Conservation (phyloP, 106 monocot species). For the Dioscorea alata region DNA sequence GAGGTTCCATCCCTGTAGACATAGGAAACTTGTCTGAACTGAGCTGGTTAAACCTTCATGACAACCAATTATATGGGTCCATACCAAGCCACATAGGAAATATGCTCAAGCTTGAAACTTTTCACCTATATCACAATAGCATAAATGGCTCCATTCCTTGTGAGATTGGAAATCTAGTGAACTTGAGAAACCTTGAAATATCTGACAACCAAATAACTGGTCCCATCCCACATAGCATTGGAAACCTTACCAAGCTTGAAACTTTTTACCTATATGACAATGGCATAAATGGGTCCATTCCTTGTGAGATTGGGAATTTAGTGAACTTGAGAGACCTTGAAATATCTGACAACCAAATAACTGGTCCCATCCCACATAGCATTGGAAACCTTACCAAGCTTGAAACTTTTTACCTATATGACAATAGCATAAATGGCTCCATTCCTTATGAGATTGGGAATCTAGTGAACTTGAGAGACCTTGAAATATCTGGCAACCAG, state of each 20-base stretch:
- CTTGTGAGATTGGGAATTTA: constrained; percentile 6
- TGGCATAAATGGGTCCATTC: constrained; percentile 3
- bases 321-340: not conserved
- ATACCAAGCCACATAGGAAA: not conserved
- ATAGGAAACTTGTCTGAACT: too few species aligned
- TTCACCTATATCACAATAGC: too few species aligned
- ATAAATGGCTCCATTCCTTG: constrained; percentile 6
- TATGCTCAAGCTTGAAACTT: too few species aligned
- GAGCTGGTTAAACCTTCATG: too few species aligned
- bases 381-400: constrained; percentile 1
- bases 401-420: not conserved
- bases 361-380: not conserved
- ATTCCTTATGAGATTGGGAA: constrained; percentile 10
- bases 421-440: not conserved
- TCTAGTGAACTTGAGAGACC: not conserved
- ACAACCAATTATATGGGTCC: not conserved
- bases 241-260: constrained; percentile 8
- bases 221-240: constrained; percentile 1
- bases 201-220: constrained; percentile 1
- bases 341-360: not conserved
- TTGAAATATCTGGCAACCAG: not conserved
- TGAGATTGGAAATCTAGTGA: constrained; percentile 3
- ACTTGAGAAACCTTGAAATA: not conserved
- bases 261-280: not conserved
- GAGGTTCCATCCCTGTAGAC: too few species aligned